Base-by-base conservation (phyloP, 768 basidiomycete genomes). In the Boletus subparvulus region DNA sequence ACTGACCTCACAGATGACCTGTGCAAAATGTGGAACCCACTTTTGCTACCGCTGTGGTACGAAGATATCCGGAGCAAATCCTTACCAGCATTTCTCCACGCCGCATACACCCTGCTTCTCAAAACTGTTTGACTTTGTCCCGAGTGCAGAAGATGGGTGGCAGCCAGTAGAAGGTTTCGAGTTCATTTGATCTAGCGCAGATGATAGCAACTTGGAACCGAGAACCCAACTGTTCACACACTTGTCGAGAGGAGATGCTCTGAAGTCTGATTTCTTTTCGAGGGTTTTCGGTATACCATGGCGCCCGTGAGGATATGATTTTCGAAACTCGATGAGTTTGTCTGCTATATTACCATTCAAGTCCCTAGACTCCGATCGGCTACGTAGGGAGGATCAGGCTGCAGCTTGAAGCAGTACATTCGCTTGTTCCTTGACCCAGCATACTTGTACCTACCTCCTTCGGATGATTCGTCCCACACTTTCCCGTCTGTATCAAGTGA, bases 11-110 rank as follows among this genome's bases (percentile, higher is more conserved):
- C 57, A 90, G 89, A 91, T 91, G 89, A 88, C 82, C 8, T 92
- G 88, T 64, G 72, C 76, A n/a, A 86, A 83, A 61, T 94, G 92
- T 71, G 65, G 72, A 32, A 77, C 82, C 48, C 92, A 94, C 66
- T 94, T 92, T 65, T 94, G 92, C 75, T 93, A 90, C 64, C 81
- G 85, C 6, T 93, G 92, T 67, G 91, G 88, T 6, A 55, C 70
- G 1, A 79, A 77, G 61, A 69, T 93, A 26, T 47, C 71, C 0
- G 63, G 72, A 8, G 61, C 59, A 16, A 73, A 86, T 57, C 88
- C 90, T 0, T 92, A 92, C 61, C 64, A 60, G 26, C 91, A 93
- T 66, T 92, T 88, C 65, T 85, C 83, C 33, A 78, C 73, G 32
- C 76, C 71, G 12, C 80, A 80, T 14, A 65, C 65, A 7, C 59